Conservation (phyloP, 805 yeast genomes). For the Brettanomyces naardenensis region DNA sequence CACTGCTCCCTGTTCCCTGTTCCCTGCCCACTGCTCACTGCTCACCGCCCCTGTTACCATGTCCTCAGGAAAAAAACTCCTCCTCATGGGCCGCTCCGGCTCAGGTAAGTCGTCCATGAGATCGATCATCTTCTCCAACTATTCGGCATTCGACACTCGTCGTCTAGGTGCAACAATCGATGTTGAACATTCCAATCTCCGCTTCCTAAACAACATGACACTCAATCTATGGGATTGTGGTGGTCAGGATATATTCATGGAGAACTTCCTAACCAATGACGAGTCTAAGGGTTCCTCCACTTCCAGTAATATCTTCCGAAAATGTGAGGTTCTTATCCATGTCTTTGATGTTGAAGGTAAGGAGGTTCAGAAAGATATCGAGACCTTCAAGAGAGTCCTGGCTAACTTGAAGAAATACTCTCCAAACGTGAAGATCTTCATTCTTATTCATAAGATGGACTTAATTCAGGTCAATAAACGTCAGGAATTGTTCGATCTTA, state of each 20-base stretch:
- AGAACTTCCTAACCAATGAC: constrained; percentile 52
- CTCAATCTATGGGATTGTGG: constrained; percentile 97
- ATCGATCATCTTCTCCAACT: constrained; percentile 89
- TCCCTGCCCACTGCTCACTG: no score
- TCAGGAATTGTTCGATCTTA: constrained; percentile 71
- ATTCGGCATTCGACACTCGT: constrained; percentile 94
- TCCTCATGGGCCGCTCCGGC: constrained; percentile 87
- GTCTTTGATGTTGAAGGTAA: constrained; percentile 95
- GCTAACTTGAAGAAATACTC: constrained; percentile 75
- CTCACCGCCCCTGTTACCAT: no score
- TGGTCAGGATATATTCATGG: constrained; percentile 95
- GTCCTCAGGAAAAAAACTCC: constrained; percentile 46
- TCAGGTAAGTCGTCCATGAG: constrained; percentile 98
- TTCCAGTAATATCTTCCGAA: constrained; percentile 78
- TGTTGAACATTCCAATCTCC: constrained; percentile 92
- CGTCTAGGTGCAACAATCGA: constrained; percentile 95
- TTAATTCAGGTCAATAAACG: constrained; percentile 81
- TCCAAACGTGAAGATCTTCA: constrained; percentile 88
- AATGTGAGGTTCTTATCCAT: constrained; percentile 92
- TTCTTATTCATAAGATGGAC: constrained; percentile 92
- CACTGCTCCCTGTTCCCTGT: no score
- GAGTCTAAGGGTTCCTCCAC: constrained; percentile 3
- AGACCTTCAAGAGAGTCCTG: constrained; percentile 78
- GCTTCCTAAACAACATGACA: constrained; percentile 93
- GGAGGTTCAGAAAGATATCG: constrained; percentile 87